phyloP scores from a whole-genome alignment of 208 protist species.

The Novymonas esmeraldas region DNA sequence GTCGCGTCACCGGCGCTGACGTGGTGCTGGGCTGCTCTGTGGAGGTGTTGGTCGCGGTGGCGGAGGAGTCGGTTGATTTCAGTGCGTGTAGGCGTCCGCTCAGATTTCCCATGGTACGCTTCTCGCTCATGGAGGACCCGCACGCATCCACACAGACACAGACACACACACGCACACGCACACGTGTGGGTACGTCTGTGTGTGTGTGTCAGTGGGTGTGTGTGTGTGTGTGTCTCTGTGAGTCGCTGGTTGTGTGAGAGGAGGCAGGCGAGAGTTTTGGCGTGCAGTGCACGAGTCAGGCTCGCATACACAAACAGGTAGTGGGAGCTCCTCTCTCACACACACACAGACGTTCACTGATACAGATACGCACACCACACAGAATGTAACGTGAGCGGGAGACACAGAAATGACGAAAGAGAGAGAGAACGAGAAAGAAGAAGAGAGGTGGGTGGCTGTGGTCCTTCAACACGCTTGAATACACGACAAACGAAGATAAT shows the following conservation, averaged over 20 bases:
- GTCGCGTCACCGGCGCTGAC: not conserved
- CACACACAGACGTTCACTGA: not conserved
- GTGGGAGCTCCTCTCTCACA: too few relatives aligned
- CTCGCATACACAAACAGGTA: not conserved
- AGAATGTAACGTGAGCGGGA: too few relatives aligned
- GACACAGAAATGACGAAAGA: too few relatives aligned
- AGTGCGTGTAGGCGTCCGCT: not conserved
- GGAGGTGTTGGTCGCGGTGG: not conserved
- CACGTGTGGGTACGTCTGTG: not conserved
- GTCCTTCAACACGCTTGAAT: too few relatives aligned
- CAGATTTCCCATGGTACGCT: not conserved
- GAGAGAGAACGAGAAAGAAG: too few relatives aligned
- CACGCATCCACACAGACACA: not conserved
- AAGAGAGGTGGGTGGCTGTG: too few relatives aligned
- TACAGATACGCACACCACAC: not conserved
- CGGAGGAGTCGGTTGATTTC: not conserved
- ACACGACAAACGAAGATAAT: too few relatives aligned
- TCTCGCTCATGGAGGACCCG: not conserved
- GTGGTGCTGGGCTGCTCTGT: not conserved
- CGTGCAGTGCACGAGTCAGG: not conserved
- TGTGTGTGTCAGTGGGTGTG: constrained; percentile 2
- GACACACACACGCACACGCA: not conserved
- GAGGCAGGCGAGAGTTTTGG: too few relatives aligned
- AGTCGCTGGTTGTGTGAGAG: not conserved
- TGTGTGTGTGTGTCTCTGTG: constrained; percentile 1